Conservation (phyloP, 192 early-diverging fungal genomes). For the Funneliformis mosseae region DNA sequence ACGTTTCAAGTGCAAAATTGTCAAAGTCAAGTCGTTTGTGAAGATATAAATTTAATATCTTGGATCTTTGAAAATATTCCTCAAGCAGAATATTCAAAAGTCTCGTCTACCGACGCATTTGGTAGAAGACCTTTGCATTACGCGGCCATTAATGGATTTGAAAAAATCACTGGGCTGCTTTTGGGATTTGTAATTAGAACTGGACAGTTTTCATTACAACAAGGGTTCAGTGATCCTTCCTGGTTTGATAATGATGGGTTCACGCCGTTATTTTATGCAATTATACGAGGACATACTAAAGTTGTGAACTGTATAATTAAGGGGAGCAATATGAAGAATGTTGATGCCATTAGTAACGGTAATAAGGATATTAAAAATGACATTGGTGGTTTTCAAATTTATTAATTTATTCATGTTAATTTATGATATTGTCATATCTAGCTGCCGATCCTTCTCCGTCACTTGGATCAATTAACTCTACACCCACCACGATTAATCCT, state of each 20-base stretch:
- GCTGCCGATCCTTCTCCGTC: neutral
- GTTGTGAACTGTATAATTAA: slow-evolving; percentile 56
- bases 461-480: too few species aligned
- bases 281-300: slow-evolving; percentile 52
- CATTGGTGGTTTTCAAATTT: neutral
- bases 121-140: slow-evolving; percentile 67
- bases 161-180: slow-evolving; percentile 48
- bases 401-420: neutral
- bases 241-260: slow-evolving; percentile 73
- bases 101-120: slow-evolving; percentile 51
- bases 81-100: slow-evolving; percentile 37
- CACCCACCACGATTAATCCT: neutral
- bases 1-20: neutral
- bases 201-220: slow-evolving; percentile 36
- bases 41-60: slow-evolving; percentile 43
- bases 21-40: slow-evolving; percentile 1
- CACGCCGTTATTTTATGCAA: slow-evolving; percentile 65
- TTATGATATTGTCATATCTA: neutral
- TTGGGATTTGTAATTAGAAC: slow-evolving; percentile 48
- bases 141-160: slow-evolving; percentile 55
- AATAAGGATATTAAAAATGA: neutral
- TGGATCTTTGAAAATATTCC: slow-evolving; percentile 44
- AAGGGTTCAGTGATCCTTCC: slow-evolving; percentile 42
- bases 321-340: slow-evolving; percentile 51
- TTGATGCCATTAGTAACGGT: slow-evolving; percentile 43